Conservation (phyloP, 176 grass and related monocot species). For the Aegilops umbellulata region DNA sequence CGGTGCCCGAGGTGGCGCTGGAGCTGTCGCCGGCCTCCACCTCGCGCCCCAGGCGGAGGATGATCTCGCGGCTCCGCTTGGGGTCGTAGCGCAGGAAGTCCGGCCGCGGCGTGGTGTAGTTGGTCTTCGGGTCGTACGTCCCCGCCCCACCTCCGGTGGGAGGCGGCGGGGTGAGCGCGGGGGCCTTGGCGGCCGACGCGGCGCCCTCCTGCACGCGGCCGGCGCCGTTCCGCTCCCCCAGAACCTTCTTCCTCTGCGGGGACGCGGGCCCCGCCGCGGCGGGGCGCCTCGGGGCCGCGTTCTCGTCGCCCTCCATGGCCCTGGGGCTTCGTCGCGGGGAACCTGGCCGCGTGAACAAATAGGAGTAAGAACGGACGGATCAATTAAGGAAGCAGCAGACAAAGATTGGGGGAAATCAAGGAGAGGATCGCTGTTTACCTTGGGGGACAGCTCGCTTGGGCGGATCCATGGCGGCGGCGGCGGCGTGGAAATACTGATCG, state of each 20-base stretch:
- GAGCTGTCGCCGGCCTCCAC: slow-evolving; percentile 33
- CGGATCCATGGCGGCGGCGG: slow-evolving; percentile 26
- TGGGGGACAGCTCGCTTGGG: slow-evolving; percentile 12
- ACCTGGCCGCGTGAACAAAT: not conserved
- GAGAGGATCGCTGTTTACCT: slow-evolving; percentile 21
- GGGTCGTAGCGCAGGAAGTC: slow-evolving; percentile 78
- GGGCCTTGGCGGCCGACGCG: not conserved
- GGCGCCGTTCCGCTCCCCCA: slow-evolving; percentile 27
- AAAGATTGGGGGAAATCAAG: not conserved
- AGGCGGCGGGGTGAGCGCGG: slow-evolving; percentile 4
- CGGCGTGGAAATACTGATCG: not conserved
- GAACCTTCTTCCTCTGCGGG: slow-evolving; percentile 37
- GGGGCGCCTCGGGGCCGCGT: not conserved
- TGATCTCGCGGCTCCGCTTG: slow-evolving; percentile 53
- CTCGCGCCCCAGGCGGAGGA: slow-evolving; percentile 39
- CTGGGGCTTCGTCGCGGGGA: slow-evolving; percentile 15
- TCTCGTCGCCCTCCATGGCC: slow-evolving; percentile 35
- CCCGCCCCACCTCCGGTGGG: slow-evolving; percentile 8
- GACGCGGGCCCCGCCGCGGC: not conserved
- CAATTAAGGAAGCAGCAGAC: not conserved
- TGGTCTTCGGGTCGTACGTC: slow-evolving; percentile 71
- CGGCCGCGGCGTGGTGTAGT: slow-evolving; percentile 73
- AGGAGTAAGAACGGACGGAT: not conserved
- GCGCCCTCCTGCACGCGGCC: not conserved
- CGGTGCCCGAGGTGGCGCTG: slow-evolving; percentile 9